phyloP scores from a whole-genome alignment of 2,329 filamentous ascomycete species.

The Capronia americana region DNA sequence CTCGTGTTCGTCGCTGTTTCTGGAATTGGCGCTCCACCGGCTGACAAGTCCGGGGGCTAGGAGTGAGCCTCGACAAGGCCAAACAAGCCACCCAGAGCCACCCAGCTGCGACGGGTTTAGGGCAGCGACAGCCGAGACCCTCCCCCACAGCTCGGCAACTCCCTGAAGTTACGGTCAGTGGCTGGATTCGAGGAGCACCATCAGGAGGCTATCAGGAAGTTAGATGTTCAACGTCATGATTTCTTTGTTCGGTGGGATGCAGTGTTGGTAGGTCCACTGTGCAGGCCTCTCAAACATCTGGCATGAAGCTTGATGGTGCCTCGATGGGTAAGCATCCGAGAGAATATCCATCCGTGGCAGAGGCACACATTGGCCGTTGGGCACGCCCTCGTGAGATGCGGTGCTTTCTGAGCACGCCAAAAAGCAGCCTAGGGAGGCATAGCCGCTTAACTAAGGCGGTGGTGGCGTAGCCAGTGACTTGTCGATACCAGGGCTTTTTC shows the following conservation, averaged over 20 bases:
- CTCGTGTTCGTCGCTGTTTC: slow-evolving; percentile 1
- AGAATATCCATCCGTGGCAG: not conserved
- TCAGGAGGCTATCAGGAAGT: not conserved
- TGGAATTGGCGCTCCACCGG: slow-evolving; percentile 6
- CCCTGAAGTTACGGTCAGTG: slow-evolving; percentile 9
- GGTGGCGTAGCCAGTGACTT: not conserved
- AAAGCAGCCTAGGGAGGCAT: not conserved
- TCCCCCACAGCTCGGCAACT: slow-evolving; percentile 20
- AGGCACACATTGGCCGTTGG: not conserved
- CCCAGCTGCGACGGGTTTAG: not conserved
- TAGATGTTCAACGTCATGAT: slow-evolving; percentile 6
- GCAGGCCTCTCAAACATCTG: not conserved
- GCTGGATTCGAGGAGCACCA: not conserved
- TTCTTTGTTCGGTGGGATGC: not conserved
- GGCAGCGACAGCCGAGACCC: not conserved
- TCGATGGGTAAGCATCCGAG: not conserved
- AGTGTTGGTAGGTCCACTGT: not conserved
- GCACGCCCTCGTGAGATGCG: not conserved
- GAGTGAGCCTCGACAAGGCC: not conserved
- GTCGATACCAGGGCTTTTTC: not conserved
- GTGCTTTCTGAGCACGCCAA: not conserved
- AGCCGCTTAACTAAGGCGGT: not conserved
- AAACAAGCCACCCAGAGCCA: not conserved
- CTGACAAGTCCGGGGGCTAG: not conserved
- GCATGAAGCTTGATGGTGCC: not conserved